Percentiles rank a stretch among this genome's conserved stretches.
Conservation (phyloP, 2,329 filamentous ascomycete genomes). For the Neonectria neomacrospora region DNA sequence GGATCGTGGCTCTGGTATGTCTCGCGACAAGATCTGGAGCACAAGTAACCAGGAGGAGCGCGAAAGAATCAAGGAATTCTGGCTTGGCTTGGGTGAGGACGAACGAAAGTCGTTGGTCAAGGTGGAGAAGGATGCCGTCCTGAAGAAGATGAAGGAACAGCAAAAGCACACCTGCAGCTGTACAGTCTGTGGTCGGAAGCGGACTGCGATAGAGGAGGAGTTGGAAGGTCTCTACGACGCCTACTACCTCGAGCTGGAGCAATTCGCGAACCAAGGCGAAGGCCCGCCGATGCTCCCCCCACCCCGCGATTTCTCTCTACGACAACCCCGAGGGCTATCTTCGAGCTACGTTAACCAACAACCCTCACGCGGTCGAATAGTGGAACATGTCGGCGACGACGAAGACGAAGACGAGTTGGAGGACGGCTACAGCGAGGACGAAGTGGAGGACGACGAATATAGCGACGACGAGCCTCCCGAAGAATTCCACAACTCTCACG, state of each 20-base stretch:
- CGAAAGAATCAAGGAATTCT: constrained; percentile 97
- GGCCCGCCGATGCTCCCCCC: constrained; percentile 64
- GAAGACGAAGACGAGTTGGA: constrained; percentile 67
- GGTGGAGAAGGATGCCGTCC: constrained; percentile 96
- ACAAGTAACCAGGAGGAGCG: constrained; percentile 94
- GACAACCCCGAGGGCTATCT: constrained; percentile 68
- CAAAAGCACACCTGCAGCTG: constrained; percentile 99
- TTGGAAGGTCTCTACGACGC: constrained; percentile 97
- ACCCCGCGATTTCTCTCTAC: constrained; percentile 70
- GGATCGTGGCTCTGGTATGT: constrained; percentile 58
- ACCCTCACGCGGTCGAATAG: constrained; percentile 79
- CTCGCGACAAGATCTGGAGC: constrained; percentile 95
- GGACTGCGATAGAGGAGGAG: constrained; percentile 97
- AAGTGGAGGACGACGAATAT: constrained; percentile 69
- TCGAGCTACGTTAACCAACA: constrained; percentile 72
- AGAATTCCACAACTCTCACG: constrained; percentile 72
- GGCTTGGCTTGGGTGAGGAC: constrained; percentile 92
- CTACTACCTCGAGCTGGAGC: constrained; percentile 97
- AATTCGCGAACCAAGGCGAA: constrained; percentile 89
- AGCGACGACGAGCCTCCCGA: constrained; percentile 75
- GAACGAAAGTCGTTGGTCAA: constrained; percentile 96
- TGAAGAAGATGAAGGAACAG: constrained; percentile 99
- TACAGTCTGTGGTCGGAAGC: constrained; percentile 94
- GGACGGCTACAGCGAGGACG: constrained; percentile 61
- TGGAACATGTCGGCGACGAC: constrained; percentile 70